Percentiles rank a stretch among this genome's conserved stretches.
phyloP scores from a whole-genome alignment of 108 stramenopile genomes.

The Heterococcus sp. region DNA sequence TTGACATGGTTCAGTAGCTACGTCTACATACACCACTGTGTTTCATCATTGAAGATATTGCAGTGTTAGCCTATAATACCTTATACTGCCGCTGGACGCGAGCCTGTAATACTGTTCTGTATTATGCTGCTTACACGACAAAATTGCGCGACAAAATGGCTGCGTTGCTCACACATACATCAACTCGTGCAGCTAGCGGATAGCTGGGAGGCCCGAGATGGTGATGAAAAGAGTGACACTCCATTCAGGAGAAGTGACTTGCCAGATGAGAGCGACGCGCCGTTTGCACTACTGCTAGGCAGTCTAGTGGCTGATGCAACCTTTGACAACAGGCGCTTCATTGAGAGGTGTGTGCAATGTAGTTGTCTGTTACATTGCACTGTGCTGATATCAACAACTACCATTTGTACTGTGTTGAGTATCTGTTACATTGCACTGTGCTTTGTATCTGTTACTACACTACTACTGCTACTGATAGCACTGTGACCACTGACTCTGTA shows the following conservation, averaged over 20 bases:
- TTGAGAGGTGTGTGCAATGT: constrained; percentile 12
- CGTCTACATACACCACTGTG: no score
- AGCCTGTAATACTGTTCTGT: neutral
- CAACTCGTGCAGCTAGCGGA: constrained; percentile 3
- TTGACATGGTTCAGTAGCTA: no score
- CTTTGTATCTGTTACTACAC: no score
- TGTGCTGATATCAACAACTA: no score
- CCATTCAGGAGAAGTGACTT: no score
- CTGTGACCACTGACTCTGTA: no score
- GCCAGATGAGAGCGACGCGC: no score
- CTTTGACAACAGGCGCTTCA: constrained; percentile 26
- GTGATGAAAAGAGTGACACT: neutral
- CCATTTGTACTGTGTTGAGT: no score
- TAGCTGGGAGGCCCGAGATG: constrained; percentile 16
- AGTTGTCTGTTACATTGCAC: constrained; percentile 1
- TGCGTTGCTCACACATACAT: neutral
- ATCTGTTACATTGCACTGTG: no score
- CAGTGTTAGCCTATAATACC: no score
- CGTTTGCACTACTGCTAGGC: constrained; percentile 9
- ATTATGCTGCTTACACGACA: neutral
- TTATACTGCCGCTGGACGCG: neutral
- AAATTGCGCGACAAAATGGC: neutral
- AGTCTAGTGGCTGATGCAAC: constrained; percentile 38
- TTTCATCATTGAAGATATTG: no score
- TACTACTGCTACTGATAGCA: no score